Evolutionary conservation across 2,329 filamentous ascomycete genomes (phyloP), one percentile per base, ranked within the genome.

Genomic region (Pseudocercospora fuligena): DNA sequence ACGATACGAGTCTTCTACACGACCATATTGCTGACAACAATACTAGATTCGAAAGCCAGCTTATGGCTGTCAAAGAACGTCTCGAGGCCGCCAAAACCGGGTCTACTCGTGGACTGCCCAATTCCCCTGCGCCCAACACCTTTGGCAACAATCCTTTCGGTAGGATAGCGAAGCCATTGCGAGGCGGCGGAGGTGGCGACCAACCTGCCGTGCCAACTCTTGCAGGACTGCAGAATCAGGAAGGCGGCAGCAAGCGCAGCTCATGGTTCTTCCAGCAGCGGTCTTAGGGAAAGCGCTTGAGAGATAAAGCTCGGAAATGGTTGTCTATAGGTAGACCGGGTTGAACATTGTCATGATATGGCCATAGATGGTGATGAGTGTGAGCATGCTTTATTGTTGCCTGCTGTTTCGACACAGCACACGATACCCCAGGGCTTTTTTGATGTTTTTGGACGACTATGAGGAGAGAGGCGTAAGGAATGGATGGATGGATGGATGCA

Each of bases 51-150:
- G 95, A 99, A 84, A 90, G 92, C 43, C 95, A 99, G 82, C 92
- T 99, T 78, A 92, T 93, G 51, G 93, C 94, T 60, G 95, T 99
- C 82, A 99, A 98, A 85, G 95, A 99, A 80, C 92, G 95, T 69
- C 90, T 99, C 72, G 95, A 99, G 82, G 92, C 93, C 61, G 95
- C 94, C 79, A 99, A 98, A 82, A 88, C 90, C 58, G 93, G 94
- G 75, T 95, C 92, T 71, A 97, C 94, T 11, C 90, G 93, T 71
- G 93, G 92, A 62, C 88, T 97, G 63, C 88, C 88, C 72, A 87
- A 89, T 57, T 84, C 87, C 6, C 72, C 68, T 63, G 81, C 68
- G 80, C 68, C 69, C 3, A 60, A 67, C 68, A 78, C 76, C 59
- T 81, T 81, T 36, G 88, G 86, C 59, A 88, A 88, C 75, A 94